Conservation (phyloP, 1,139 yeast species). For the Candida tunisiensis region DNA sequence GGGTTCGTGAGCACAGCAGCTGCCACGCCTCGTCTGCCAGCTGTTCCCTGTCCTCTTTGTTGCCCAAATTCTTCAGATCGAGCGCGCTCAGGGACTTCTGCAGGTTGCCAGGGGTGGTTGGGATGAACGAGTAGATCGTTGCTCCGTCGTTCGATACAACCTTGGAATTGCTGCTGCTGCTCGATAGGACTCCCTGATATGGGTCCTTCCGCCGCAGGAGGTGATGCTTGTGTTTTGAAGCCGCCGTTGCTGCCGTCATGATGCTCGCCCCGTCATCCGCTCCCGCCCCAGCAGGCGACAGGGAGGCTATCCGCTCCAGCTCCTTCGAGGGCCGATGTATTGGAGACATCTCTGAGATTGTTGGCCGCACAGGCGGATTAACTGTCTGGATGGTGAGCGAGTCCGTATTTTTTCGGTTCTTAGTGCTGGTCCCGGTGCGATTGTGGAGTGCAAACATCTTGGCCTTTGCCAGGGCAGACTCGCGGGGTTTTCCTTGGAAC, state of each 20-base stretch:
- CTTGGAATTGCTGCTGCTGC: slow-evolving; percentile 31
- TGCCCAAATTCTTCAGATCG: slow-evolving; percentile 14
- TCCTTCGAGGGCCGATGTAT: slow-evolving; percentile 26
- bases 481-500: slow-evolving; percentile 14
- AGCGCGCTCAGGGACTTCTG: slow-evolving; percentile 1
- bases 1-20: slow-evolving; percentile 24
- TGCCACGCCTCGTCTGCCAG: slow-evolving; percentile 34
- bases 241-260: slow-evolving; percentile 4
- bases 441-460: slow-evolving; percentile 13
- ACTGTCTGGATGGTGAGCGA: slow-evolving; percentile 18
- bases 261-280: slow-evolving; percentile 4
- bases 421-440: slow-evolving; percentile 4
- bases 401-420: slow-evolving; percentile 16
- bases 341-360: slow-evolving; percentile 23
- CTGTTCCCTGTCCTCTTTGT: slow-evolving; percentile 27
- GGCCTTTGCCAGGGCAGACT: slow-evolving; percentile 15
- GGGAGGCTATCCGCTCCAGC: slow-evolving; percentile 25
- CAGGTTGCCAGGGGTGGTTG: slow-evolving; percentile 19
- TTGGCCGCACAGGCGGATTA: slow-evolving; percentile 15
- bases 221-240: slow-evolving; percentile 22
- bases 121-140: slow-evolving; percentile 31
- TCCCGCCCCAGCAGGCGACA: slow-evolving; percentile 13
- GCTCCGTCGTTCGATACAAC: slow-evolving; percentile 25
- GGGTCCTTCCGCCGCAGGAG: slow-evolving; percentile 23
- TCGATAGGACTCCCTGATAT: slow-evolving; percentile 24